Conservation (phyloP, 1,284 basidiomycete species). For the Tylopilus sp. region DNA sequence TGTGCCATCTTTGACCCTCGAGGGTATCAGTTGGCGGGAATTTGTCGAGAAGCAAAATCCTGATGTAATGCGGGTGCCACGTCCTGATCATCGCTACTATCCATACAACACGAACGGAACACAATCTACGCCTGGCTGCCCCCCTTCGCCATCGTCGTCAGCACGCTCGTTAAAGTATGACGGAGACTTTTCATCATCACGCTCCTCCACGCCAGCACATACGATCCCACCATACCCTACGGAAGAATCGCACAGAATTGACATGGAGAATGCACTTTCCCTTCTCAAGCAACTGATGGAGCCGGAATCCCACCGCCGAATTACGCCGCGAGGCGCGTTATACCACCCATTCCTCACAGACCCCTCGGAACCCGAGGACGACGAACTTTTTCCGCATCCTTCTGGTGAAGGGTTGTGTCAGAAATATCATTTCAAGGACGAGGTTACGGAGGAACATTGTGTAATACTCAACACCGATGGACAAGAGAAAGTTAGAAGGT, state of each 20-base stretch:
- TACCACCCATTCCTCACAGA: slow-evolving; percentile 71
- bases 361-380: slow-evolving; percentile 47
- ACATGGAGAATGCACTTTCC: slow-evolving; percentile 68
- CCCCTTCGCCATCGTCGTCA: slow-evolving; percentile 38
- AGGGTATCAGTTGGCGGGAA: slow-evolving; percentile 65
- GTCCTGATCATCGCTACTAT: slow-evolving; percentile 50
- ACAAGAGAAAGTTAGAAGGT: slow-evolving; percentile 37
- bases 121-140: slow-evolving; percentile 14
- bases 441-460: slow-evolving; percentile 51
- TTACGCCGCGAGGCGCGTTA: slow-evolving; percentile 73
- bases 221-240: slow-evolving; percentile 28
- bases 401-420: slow-evolving; percentile 62
- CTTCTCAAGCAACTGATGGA: slow-evolving; percentile 70
- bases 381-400: slow-evolving; percentile 63
- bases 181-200: slow-evolving; percentile 17
- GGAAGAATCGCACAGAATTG: slow-evolving; percentile 44
- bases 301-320: slow-evolving; percentile 70
- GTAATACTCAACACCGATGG: slow-evolving; percentile 40
- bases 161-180: slow-evolving; percentile 22
- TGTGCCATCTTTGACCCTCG: slow-evolving; percentile 66
- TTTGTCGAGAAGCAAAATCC: slow-evolving; percentile 81
- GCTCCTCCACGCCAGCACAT: slow-evolving; percentile 33
- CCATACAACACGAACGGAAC: slow-evolving; percentile 40
- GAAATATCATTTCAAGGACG: slow-evolving; percentile 53
- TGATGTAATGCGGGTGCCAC: slow-evolving; percentile 55